These are phyloP conservation scores for Calycina herbarum DNA, from an alignment of 2,329 filamentous ascomycete genomes.

Conservation along the genomic window DNA sequence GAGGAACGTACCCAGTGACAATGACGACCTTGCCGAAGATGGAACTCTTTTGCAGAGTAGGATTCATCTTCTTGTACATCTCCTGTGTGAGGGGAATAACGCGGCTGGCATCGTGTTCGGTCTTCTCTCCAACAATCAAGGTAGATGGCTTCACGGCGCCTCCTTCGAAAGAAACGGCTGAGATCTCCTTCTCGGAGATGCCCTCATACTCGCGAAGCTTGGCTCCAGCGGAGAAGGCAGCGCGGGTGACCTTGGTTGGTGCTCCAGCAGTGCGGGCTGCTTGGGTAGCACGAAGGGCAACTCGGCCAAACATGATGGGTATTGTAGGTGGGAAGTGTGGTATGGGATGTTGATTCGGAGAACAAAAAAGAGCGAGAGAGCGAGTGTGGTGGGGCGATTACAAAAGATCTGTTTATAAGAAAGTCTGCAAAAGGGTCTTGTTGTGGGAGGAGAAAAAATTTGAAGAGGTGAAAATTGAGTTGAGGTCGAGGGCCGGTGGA, in stretches of 20 bases:
- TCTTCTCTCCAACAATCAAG: conserved; percentile 30
- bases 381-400: not conserved
- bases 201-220: conserved; percentile 29
- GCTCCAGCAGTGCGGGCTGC: conserved; percentile 2
- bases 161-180: conserved; percentile 26
- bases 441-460: not conserved
- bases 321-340: not conserved
- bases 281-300: conserved; percentile 21
- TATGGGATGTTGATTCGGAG: conserved; percentile 1
- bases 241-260: conserved; percentile 24
- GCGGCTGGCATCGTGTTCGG: conserved; percentile 17
- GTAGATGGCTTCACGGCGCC: conserved; percentile 28
- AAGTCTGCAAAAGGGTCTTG: conserved; percentile 1
- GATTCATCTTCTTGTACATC: conserved; percentile 57
- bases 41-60: conserved; percentile 68
- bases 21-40: conserved; percentile 71
- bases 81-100: conserved; percentile 51
- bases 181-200: conserved; percentile 35
- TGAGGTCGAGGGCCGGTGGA: not conserved
- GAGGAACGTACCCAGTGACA: conserved; percentile 62
- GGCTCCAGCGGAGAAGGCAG: conserved; percentile 28
- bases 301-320: conserved; percentile 30
- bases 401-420: conserved; percentile 5
- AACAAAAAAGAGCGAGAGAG: conserved; percentile 1
- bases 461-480: not conserved